Conservation (phyloP, 2,329 filamentous ascomycete species). For the Aspergillus quadrilineatus region DNA sequence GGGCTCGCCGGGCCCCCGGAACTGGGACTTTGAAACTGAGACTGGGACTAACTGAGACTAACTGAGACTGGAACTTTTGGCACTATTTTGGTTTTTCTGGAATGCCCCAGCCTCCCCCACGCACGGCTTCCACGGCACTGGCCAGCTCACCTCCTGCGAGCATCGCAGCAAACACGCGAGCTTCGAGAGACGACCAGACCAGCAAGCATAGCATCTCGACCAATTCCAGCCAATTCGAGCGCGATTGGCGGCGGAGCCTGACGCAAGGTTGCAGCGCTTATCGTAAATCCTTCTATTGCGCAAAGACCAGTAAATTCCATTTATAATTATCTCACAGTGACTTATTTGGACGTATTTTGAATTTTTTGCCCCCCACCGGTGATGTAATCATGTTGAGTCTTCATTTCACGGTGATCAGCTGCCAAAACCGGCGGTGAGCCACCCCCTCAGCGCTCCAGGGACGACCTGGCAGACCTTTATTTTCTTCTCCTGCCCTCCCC, state of each 20-base stretch:
- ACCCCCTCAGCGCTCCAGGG: background rate
- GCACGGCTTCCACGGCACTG: no score
- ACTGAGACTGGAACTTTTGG: background rate
- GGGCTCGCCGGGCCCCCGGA: background rate
- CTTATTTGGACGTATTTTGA: background rate
- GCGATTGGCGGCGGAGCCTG: background rate
- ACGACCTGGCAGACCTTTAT: no score
- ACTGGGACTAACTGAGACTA: background rate
- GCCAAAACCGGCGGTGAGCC: background rate
- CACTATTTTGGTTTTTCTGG: no score
- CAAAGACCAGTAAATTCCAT: no score
- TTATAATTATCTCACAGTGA: background rate
- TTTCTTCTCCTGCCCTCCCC: background rate
- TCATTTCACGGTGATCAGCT: background rate
- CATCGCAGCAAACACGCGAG: no score
- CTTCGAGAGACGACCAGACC: no score
- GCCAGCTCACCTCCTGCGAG: no score
- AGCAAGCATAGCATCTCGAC: no score
- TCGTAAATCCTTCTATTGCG: background rate
- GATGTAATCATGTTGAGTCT: background rate
- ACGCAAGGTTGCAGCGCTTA: background rate
- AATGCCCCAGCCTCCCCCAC: no score
- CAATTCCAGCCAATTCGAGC: no score
- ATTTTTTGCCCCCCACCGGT: background rate
- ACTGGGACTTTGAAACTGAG: background rate